These are phyloP conservation scores for Toxoplasma gondii DNA, from an alignment of 169 alveolate species.

Conservation along the genomic window DNA sequence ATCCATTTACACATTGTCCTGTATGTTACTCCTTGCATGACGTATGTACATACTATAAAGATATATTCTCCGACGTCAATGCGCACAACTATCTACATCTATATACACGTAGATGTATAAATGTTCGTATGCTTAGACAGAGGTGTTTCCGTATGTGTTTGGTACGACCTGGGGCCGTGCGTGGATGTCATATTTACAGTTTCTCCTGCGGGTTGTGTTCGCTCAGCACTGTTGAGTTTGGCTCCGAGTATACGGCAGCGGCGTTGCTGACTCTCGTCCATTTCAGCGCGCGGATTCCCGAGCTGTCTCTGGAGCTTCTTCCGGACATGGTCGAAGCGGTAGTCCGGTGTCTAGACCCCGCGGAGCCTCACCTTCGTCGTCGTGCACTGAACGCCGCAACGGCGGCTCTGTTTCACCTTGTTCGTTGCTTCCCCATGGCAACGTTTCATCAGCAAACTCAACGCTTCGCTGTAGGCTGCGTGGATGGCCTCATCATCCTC, in stretches of 20 bases:
- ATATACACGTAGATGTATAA: neutral
- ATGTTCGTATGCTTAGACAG: neutral
- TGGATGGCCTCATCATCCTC: slow-evolving; percentile 60
- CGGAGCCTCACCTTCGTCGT: slow-evolving; percentile 50
- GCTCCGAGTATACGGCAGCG: neutral
- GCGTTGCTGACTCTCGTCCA: neutral
- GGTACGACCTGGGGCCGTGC: too few species aligned
- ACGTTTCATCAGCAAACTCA: slow-evolving; percentile 75
- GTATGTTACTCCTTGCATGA: neutral
- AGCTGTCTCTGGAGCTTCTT: neutral
- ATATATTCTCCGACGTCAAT: too few species aligned
- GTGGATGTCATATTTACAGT: too few species aligned
- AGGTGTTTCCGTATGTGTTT: neutral
- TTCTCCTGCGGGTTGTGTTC: too few species aligned
- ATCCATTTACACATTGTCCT: too few species aligned
- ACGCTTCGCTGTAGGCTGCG: slow-evolving; percentile 67
- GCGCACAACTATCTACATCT: neutral
- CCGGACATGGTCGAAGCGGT: slow-evolving; percentile 14
- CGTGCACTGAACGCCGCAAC: slow-evolving; percentile 75
- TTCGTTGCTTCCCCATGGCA: slow-evolving; percentile 73
- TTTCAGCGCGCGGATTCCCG: neutral
- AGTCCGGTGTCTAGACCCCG: slow-evolving; percentile 26
- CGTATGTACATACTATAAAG: neutral
- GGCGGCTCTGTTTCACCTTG: slow-evolving; percentile 70
- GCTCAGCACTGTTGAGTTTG: neutral